Conservation (phyloP, 345 rosid genomes). For the Tarenaya hassleriana region DNA sequence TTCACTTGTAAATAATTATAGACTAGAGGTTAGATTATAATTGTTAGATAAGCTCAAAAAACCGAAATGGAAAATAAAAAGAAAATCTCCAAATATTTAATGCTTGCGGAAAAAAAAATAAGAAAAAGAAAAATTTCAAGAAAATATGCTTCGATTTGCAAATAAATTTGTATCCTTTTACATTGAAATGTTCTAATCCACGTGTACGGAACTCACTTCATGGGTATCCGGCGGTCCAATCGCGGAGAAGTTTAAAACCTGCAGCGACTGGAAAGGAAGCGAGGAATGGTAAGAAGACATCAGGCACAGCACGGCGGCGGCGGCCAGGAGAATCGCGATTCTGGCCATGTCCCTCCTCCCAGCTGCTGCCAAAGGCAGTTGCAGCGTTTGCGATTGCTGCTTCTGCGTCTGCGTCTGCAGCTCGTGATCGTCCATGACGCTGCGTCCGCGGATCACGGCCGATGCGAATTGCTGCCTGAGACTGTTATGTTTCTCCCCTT, state of each 20-base stretch:
- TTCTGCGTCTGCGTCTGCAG: slow-evolving; percentile 1
- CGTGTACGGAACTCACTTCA: neutral
- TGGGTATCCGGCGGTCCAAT: neutral
- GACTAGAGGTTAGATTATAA: too few relatives aligned
- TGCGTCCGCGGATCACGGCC: slow-evolving; percentile 23
- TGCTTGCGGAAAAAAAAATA: too few relatives aligned
- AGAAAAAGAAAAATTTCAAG: too few relatives aligned
- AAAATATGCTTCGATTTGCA: too few relatives aligned
- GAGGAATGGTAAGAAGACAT: neutral
- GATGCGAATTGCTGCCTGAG: too few relatives aligned
- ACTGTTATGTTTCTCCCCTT: too few relatives aligned
- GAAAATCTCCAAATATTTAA: too few relatives aligned
- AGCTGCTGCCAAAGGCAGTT: neutral
- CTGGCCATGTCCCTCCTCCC: neutral
- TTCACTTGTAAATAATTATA: too few relatives aligned
- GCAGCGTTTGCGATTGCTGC: neutral
- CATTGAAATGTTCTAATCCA: neutral
- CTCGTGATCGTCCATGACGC: neutral
- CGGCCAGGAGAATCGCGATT: neutral
- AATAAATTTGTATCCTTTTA: too few relatives aligned
- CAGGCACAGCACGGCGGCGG: neutral
- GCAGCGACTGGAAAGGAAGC: neutral
- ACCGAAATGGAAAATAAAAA: too few relatives aligned
- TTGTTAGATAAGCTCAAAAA: too few relatives aligned
- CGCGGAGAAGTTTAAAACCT: neutral